Evolutionary conservation across 2,329 filamentous ascomycete species (phyloP).

Genomic region (Zymoseptoria ardabiliae): DNA sequence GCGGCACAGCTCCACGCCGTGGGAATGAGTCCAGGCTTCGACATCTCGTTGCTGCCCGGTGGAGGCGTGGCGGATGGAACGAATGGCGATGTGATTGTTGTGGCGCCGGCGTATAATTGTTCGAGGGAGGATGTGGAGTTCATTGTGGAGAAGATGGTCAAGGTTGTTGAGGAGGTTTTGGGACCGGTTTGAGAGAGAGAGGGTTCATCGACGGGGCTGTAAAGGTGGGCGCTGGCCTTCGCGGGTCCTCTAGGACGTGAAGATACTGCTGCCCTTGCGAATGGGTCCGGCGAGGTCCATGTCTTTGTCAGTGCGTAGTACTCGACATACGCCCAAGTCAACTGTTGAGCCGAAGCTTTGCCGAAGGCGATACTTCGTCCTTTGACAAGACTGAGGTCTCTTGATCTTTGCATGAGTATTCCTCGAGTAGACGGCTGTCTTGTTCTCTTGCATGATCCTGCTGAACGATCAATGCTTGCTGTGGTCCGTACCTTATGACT

Average conservation of each 20-base stretch:
- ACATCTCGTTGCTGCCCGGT: constrained; percentile 54
- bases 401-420: too few species aligned
- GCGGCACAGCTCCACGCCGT: constrained; percentile 38
- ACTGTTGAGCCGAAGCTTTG: too few species aligned
- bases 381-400: too few species aligned
- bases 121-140: constrained; percentile 47
- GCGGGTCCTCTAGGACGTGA: not conserved
- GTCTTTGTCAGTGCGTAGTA: too few species aligned
- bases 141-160: constrained; percentile 44
- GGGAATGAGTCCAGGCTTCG: constrained; percentile 33
- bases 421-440: too few species aligned
- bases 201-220: too few species aligned
- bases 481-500: too few species aligned
- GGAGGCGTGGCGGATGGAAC: constrained; percentile 50
- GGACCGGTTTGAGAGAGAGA: constrained; percentile 1
- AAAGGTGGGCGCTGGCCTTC: not conserved
- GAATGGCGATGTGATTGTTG: constrained; percentile 53
- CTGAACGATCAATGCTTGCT: too few species aligned
- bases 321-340: too few species aligned
- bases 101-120: constrained; percentile 60
- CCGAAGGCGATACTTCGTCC: too few species aligned
- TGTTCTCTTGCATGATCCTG: too few species aligned
- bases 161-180: constrained; percentile 44
- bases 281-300: too few species aligned
- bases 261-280: not conserved